These are phyloP conservation scores for Rosa hybrid DNA, from an alignment of 331 rosid species.

Conservation along the genomic window DNA sequence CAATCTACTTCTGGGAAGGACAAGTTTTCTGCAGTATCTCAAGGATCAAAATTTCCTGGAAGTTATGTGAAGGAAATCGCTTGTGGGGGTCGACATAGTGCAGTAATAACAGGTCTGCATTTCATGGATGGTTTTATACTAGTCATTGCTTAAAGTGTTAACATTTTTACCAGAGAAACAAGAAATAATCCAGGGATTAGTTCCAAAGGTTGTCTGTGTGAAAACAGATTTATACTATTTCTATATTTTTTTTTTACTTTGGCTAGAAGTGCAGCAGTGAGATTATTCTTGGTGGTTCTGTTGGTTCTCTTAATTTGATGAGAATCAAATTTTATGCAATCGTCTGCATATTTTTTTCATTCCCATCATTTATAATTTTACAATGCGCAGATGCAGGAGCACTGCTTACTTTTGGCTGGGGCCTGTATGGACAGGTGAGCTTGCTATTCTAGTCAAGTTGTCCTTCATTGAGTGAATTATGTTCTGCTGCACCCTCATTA, in stretches of 20 bases:
- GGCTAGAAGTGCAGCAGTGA: not conserved
- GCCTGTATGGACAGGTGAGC: slow-evolving; percentile 85
- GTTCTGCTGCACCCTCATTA: not conserved
- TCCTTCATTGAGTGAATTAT: not conserved
- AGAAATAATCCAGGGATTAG: not conserved
- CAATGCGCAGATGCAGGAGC: slow-evolving; percentile 64
- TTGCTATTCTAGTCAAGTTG: slow-evolving; percentile 16
- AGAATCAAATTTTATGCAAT: not conserved
- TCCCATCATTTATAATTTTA: not conserved
- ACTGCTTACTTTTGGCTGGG: slow-evolving; percentile 87
- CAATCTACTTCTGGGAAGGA: slow-evolving; percentile 57
- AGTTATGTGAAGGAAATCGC: slow-evolving; percentile 72
- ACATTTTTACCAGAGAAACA: not conserved
- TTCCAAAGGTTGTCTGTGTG: not conserved
- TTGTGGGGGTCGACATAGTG: slow-evolving; percentile 97
- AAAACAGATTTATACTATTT: not conserved
- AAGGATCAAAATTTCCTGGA: slow-evolving; percentile 57
- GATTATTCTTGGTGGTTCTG: not conserved
- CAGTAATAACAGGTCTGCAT: slow-evolving; percentile 72
- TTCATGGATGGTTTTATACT: not conserved
- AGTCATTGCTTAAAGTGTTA: not conserved
- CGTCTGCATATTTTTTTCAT: not conserved
- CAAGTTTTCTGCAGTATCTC: slow-evolving; percentile 39
- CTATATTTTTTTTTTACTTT: not conserved
- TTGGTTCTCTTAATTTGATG: not conserved